These are phyloP conservation scores for Diaporthe citriasiana DNA, from an alignment of 2,329 filamentous ascomycete species.

Conservation along the genomic window DNA sequence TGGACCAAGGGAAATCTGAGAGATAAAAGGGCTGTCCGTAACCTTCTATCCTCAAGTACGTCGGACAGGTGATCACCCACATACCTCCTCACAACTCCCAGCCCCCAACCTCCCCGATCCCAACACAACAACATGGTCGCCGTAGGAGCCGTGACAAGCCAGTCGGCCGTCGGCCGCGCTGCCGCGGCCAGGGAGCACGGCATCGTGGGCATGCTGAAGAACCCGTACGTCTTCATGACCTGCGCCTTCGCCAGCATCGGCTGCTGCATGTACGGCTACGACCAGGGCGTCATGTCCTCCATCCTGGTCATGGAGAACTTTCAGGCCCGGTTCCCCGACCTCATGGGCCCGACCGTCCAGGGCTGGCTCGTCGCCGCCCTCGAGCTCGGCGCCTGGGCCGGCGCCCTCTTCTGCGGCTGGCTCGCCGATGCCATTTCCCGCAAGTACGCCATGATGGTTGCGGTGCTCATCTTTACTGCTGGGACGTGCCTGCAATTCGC, in stretches of 20 bases:
- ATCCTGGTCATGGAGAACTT: conserved; percentile 56
- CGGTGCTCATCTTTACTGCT: conserved; percentile 52
- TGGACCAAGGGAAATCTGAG: background rate
- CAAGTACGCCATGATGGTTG: conserved; percentile 61
- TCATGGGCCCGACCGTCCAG: conserved; percentile 51
- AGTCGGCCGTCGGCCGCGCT: conserved; percentile 55
- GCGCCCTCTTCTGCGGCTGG: conserved; percentile 68
- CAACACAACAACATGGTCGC: conserved; percentile 38
- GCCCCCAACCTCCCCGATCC: background rate
- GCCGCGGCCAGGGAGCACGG: conserved; percentile 56
- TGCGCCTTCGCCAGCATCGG: conserved; percentile 40
- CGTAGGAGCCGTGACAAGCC: conserved; percentile 45
- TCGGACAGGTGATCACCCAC: too few relatives aligned
- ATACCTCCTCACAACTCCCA: background rate
- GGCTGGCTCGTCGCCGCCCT: conserved; percentile 62
- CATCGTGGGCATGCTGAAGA: conserved; percentile 55
- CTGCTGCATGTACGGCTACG: conserved; percentile 64
- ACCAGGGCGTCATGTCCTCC: conserved; percentile 72
- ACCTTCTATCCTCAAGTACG: background rate
- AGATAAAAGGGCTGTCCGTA: conserved; percentile 4
- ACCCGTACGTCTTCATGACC: conserved; percentile 57
- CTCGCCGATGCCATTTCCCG: conserved; percentile 69
- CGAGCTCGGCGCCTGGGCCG: conserved; percentile 72
- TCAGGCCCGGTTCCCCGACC: conserved; percentile 44
- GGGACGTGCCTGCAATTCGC: conserved; percentile 46